A percentile compares a stretch with the other conserved stretches of the same genome.
These are phyloP conservation scores for Graphilbum ipis-grandicollis DNA, from an alignment of 2,329 filamentous ascomycete genomes.

Conservation along the genomic window DNA sequence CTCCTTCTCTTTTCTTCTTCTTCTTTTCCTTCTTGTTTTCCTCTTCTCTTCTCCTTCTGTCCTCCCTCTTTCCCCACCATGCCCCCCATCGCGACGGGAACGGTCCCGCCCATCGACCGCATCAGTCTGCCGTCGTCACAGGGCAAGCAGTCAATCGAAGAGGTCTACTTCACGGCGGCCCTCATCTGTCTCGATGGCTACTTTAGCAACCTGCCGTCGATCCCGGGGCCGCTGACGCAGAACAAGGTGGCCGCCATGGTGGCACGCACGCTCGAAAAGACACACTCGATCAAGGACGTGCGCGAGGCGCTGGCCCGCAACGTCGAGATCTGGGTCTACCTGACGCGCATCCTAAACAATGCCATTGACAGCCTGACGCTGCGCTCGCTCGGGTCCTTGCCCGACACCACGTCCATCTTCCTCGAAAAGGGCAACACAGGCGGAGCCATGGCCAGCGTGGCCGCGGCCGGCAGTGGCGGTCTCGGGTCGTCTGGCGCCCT, in stretches of 20 bases:
- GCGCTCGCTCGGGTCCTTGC: conserved; percentile 38
- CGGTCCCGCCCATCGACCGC: conserved; percentile 9
- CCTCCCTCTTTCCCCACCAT: conserved; percentile 4
- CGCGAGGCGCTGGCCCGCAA: conserved; percentile 45
- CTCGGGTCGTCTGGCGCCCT: no score
- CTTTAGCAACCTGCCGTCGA: conserved; percentile 36
- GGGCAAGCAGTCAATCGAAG: conserved; percentile 40
- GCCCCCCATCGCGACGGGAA: conserved; percentile 9
- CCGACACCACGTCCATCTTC: conserved; percentile 29
- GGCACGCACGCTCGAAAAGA: conserved; percentile 44
- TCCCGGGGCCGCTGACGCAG: conserved; percentile 35
- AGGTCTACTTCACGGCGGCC: conserved; percentile 42
- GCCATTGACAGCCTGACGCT: conserved; percentile 43
- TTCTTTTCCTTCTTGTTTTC: background rate
- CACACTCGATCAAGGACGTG: conserved; percentile 41
- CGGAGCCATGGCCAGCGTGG: conserved; percentile 16
- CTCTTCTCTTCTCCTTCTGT: background rate
- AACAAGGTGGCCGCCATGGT: conserved; percentile 39
- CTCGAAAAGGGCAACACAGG: conserved; percentile 16
- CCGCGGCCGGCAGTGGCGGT: conserved; percentile 8
- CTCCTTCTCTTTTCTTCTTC: no score
- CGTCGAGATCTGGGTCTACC: conserved; percentile 47
- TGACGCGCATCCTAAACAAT: conserved; percentile 42
- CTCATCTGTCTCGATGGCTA: conserved; percentile 45
- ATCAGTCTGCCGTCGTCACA: conserved; percentile 10